Conservation (phyloP, 1,284 basidiomycete species). For the Bjerkandera adusta region DNA sequence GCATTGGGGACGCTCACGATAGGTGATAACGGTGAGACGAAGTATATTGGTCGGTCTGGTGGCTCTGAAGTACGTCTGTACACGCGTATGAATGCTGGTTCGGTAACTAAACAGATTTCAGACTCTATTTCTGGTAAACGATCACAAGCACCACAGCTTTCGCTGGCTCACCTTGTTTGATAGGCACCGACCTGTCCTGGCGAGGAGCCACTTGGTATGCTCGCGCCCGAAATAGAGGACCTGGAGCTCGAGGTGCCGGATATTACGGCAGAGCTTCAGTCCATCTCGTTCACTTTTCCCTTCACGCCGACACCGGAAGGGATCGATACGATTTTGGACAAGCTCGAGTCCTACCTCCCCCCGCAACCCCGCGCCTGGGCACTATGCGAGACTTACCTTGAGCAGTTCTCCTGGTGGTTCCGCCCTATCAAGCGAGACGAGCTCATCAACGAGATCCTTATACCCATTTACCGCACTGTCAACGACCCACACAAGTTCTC, state of each 20-base stretch:
- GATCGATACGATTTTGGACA: conserved; percentile 24
- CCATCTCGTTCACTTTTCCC: conserved; percentile 26
- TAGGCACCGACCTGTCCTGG: background rate
- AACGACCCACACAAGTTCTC: conserved; percentile 31
- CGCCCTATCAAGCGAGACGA: conserved; percentile 63
- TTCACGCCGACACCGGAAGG: conserved; percentile 22
- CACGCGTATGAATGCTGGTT: background rate
- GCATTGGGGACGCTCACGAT: conserved; percentile 60
- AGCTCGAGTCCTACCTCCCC: conserved; percentile 29
- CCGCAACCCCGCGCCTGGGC: conserved; percentile 44
- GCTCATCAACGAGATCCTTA: conserved; percentile 59
- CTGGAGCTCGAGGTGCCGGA: conserved; percentile 18
- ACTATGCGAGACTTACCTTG: conserved; percentile 65
- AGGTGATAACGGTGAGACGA: conserved; percentile 59
- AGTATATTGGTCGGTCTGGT: conserved; percentile 69
- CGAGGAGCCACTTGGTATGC: background rate
- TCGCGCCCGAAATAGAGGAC: conserved; percentile 9
- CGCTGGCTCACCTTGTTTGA: background rate
- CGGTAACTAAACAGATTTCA: conserved; percentile 21
- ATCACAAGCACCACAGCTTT: background rate
- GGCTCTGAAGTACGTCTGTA: conserved; percentile 45
- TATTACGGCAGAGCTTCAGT: conserved; percentile 22
- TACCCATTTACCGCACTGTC: conserved; percentile 53
- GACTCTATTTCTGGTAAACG: conserved; percentile 49
- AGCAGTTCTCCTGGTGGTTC: conserved; percentile 61